Evolutionary conservation across 2,329 filamentous ascomycete species (phyloP).

Genomic region (Arthrobotrys sinensis): DNA sequence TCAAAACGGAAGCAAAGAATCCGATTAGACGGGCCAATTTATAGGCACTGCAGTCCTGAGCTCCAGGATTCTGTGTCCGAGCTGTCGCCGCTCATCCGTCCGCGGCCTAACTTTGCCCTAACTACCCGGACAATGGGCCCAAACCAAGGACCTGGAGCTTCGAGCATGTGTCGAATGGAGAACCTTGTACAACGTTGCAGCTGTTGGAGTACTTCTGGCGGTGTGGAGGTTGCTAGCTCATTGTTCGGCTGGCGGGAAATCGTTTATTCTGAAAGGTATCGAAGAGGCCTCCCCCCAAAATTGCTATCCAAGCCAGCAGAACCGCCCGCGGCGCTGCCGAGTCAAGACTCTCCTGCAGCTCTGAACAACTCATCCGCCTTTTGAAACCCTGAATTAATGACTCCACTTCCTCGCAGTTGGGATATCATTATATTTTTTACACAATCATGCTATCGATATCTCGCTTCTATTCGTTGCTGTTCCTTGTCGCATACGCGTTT

Average conservation of each 20-base stretch:
- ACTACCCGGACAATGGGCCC: neutral
- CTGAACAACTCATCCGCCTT: conserved; percentile 38
- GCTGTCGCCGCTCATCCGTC: conserved; percentile 17
- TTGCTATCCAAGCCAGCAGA: conserved; percentile 19
- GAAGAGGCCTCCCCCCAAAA: neutral
- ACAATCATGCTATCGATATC: neutral
- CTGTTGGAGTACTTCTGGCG: conserved; percentile 2
- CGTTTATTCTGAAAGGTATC: neutral
- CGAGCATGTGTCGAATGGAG: conserved; percentile 49
- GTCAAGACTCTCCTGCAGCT: conserved; percentile 6
- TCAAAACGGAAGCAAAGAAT: neutral
- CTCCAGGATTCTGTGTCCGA: conserved; percentile 9
- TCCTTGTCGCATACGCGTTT: conserved; percentile 44
- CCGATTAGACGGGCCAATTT: conserved; percentile 26
- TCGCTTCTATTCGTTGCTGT: conserved; percentile 35
- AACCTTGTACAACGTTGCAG: conserved; percentile 57
- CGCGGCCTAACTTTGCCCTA: conserved; percentile 3
- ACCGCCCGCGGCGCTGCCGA: conserved; percentile 35
- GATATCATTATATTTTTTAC: conserved; percentile 16
- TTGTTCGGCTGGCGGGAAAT: conserved; percentile 17
- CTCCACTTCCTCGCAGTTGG: conserved; percentile 27
- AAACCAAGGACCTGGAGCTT: conserved; percentile 47
- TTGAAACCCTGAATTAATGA: neutral
- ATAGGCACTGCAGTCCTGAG: conserved; percentile 21
- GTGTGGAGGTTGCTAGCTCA: neutral